Evolutionary conservation across 2,329 filamentous ascomycete genomes (phyloP), one percentile per base, ranked within the genome.

Genomic region (Eurotiales sp.): DNA sequence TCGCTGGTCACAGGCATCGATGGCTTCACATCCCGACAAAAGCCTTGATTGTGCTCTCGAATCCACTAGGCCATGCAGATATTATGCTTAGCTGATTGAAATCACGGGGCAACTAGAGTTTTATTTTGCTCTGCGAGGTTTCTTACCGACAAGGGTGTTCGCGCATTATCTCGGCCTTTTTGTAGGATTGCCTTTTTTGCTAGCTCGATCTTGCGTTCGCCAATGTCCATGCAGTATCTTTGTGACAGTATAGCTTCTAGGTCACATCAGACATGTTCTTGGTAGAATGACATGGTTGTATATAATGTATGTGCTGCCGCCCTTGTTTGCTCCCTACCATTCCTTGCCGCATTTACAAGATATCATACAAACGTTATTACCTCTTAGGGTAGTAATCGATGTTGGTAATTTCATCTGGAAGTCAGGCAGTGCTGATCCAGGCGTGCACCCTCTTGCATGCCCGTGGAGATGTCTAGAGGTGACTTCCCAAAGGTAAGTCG

Each of bases 1-100:
- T 80, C 77, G 55, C 82, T 77, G 60, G 85, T 80, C 25, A 80
- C 76, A 17, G 76, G 74, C 76, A 87, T 86, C 85, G 85, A 88
- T 2, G 84, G 82, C 27, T 59, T 44, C n/a, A 44, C 52, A 14
- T 50, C 53, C 8, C 52, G 52, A 29, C 46, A 48, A 49, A 59
- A 57, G 14, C 56, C 57, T 1, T 51, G 54, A 21, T 59, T 53
- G 40, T 53, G 41, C 15, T 50, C 52, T 11, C 46, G 52, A 17
- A 37, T 58, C 58, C 54, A 60, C 54, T 60, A 36, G 17, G 21
- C 11, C 12, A 22, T 27, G 3, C 4, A 19, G n/a, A n/a, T n/a
- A n/a, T n/a, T n/a, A n/a, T n/a, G n/a, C n/a, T n/a, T n/a, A n/a
- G n/a, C n/a, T n/a, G n/a, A n/a, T n/a, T n/a, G n/a, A n/a, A n/a